phyloP scores from a whole-genome alignment of 2,329 filamentous ascomycete species.

The Alternaria alternata region DNA sequence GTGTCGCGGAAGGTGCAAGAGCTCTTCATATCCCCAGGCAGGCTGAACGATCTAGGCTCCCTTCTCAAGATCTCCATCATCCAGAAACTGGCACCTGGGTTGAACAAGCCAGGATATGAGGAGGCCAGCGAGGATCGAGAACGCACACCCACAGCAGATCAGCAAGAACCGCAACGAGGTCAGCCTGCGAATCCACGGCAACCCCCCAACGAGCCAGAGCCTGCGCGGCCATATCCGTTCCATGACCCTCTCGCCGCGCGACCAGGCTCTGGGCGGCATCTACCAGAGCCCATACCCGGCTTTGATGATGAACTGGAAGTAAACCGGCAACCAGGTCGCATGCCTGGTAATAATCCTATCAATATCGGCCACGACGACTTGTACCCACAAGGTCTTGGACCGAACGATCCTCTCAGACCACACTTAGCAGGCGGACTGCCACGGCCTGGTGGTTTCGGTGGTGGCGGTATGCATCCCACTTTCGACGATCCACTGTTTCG shows the following conservation, averaged over 20 bases:
- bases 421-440: conserved; percentile 68
- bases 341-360: conserved; percentile 63
- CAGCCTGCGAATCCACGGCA: conserved; percentile 54
- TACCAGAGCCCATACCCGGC: conserved; percentile 83
- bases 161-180: conserved; percentile 45
- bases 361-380: conserved; percentile 86
- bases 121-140: conserved; percentile 53
- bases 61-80: conserved; percentile 81
- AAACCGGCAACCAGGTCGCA: conserved; percentile 68
- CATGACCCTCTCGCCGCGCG: conserved; percentile 70
- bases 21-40: conserved; percentile 76
- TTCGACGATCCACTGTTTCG: conserved; percentile 90
- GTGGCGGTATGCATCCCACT: conserved; percentile 93
- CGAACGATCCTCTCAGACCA: conserved; percentile 79
- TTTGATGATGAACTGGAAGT: conserved; percentile 95
- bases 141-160: conserved; percentile 51
- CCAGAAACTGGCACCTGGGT: conserved; percentile 79
- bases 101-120: conserved; percentile 82
- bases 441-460: conserved; percentile 66
- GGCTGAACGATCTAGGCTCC: conserved; percentile 72
- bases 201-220: conserved; percentile 62
- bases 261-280: conserved; percentile 64
- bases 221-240: conserved; percentile 73
- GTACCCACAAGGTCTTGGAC: conserved; percentile 85
- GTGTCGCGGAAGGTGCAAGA: conserved; percentile 57